Evolutionary conservation across 345 rosid genomes (phyloP).

Genomic region (Abelmoschus esculentus): DNA sequence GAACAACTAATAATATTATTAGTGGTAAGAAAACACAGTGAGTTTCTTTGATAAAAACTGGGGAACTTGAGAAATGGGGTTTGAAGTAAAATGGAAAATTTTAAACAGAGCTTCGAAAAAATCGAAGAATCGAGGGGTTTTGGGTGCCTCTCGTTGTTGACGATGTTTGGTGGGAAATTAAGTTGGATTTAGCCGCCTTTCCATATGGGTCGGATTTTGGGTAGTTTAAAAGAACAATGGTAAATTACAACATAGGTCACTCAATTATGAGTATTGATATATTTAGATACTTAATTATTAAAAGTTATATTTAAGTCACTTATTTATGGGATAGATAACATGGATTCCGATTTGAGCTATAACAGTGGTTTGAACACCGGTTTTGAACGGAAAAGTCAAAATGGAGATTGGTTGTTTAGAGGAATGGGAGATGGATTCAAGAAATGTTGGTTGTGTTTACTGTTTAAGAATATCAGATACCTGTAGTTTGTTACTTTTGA

Average conservation of each 20-base stretch:
- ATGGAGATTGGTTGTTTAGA: conserved; percentile 10
- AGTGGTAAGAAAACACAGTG: not conserved
- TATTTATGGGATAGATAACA: not conserved
- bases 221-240: not conserved
- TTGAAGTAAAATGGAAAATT: conserved; percentile 2
- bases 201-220: not conserved
- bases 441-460: conserved; percentile 17
- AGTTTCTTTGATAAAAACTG: not conserved
- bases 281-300: too few relatives aligned
- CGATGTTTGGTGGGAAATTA: conserved; percentile 5
- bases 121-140: conserved; percentile 11
- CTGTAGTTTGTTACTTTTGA: conserved; percentile 9
- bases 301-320: too few relatives aligned
- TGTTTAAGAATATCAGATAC: conserved; percentile 1
- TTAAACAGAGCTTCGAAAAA: conserved; percentile 15
- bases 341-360: conserved; percentile 3
- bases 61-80: not conserved
- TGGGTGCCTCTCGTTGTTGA: not conserved
- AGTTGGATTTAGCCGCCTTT: not conserved
- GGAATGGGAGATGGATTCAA: conserved; percentile 13
- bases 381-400: conserved; percentile 21
- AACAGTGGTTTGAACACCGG: conserved; percentile 26
- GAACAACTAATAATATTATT: not conserved
- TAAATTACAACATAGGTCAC: too few relatives aligned
- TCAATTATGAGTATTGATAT: too few relatives aligned